Percentiles rank a stretch among this genome's conserved stretches.
Conservation (phyloP, 805 yeast species). For the Kodamaea hsintzibuensis region DNA sequence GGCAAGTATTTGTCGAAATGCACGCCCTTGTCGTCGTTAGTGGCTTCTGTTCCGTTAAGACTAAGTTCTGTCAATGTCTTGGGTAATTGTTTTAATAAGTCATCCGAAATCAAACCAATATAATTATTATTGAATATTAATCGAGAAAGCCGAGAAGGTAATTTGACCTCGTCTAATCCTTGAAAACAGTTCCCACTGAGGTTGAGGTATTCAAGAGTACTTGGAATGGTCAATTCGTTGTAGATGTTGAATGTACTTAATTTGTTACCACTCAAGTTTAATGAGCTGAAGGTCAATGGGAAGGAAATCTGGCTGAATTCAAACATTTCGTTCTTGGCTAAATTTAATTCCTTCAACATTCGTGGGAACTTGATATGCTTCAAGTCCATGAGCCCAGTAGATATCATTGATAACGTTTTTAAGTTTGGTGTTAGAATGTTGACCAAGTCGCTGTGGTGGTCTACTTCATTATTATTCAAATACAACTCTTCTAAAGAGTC, state of each 20-base stretch:
- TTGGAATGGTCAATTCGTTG: slow-evolving; percentile 1
- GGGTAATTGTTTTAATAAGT: slow-evolving; percentile 8
- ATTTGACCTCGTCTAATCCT: slow-evolving; percentile 2
- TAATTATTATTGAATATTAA: slow-evolving; percentile 6
- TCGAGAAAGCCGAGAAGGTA: slow-evolving; percentile 9
- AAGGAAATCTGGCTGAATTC: slow-evolving; percentile 16
- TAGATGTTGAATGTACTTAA: slow-evolving; percentile 5
- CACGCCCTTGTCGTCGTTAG: not conserved
- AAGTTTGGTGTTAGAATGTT: slow-evolving; percentile 20
- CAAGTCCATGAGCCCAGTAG: slow-evolving; percentile 20
- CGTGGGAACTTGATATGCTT: slow-evolving; percentile 17
- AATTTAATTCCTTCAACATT: slow-evolving; percentile 14
- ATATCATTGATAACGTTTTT: slow-evolving; percentile 18
- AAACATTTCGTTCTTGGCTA: slow-evolving; percentile 19
- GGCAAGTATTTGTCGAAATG: slow-evolving; percentile 6
- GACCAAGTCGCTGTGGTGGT: slow-evolving; percentile 16
- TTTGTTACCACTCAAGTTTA: slow-evolving; percentile 12
- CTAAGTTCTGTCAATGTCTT: slow-evolving; percentile 6
- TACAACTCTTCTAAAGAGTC: slow-evolving; percentile 13
- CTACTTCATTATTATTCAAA: slow-evolving; percentile 23
- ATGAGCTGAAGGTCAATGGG: slow-evolving; percentile 9
- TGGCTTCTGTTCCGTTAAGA: slow-evolving; percentile 7
- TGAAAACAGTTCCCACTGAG: slow-evolving; percentile 9
- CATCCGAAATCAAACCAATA: slow-evolving; percentile 4
- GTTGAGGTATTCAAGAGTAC: slow-evolving; percentile 7